These are phyloP conservation scores for Neurospora terricola DNA, from an alignment of 495 filamentous ascomycete species.

Conservation along the genomic window DNA sequence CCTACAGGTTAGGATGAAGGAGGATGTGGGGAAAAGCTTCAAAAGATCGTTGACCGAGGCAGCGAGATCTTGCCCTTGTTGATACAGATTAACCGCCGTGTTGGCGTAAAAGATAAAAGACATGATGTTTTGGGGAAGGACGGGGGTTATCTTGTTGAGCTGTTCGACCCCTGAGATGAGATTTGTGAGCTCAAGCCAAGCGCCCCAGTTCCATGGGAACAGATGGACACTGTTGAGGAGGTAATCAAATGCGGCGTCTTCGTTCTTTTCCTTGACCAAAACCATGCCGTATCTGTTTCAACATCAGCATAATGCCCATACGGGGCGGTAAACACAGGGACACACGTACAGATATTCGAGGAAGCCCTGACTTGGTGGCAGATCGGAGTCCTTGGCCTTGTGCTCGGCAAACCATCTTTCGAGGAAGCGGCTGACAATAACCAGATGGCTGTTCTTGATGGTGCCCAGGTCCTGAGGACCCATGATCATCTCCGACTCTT, in stretches of 20 bases:
- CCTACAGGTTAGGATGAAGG: slow-evolving; percentile 81
- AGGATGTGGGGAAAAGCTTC: slow-evolving; percentile 70
- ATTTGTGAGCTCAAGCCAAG: slow-evolving; percentile 83
- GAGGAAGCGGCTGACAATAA: slow-evolving; percentile 60
- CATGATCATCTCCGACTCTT: slow-evolving; percentile 95
- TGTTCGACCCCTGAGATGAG: slow-evolving; percentile 65
- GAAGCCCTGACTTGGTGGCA: slow-evolving; percentile 67
- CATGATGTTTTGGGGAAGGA: slow-evolving; percentile 82
- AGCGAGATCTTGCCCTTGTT: slow-evolving; percentile 64
- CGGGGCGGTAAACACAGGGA: neutral
- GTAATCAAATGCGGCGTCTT: slow-evolving; percentile 69
- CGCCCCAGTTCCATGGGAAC: slow-evolving; percentile 91
- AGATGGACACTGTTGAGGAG: slow-evolving; percentile 74
- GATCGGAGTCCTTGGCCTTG: slow-evolving; percentile 46
- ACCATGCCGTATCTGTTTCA: slow-evolving; percentile 64
- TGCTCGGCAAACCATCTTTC: slow-evolving; percentile 66
- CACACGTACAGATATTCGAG: slow-evolving; percentile 66
- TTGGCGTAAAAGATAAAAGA: slow-evolving; percentile 87
- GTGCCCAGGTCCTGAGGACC: slow-evolving; percentile 81
- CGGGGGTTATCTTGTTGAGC: slow-evolving; percentile 40
- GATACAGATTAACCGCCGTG: slow-evolving; percentile 82
- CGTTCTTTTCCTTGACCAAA: slow-evolving; percentile 82
- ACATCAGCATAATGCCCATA: neutral
- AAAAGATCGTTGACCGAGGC: slow-evolving; percentile 65
- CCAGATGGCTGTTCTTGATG: slow-evolving; percentile 73